phyloP scores from a whole-genome alignment of 2,329 filamentous ascomycete genomes.

The Cercospora citrullina region DNA sequence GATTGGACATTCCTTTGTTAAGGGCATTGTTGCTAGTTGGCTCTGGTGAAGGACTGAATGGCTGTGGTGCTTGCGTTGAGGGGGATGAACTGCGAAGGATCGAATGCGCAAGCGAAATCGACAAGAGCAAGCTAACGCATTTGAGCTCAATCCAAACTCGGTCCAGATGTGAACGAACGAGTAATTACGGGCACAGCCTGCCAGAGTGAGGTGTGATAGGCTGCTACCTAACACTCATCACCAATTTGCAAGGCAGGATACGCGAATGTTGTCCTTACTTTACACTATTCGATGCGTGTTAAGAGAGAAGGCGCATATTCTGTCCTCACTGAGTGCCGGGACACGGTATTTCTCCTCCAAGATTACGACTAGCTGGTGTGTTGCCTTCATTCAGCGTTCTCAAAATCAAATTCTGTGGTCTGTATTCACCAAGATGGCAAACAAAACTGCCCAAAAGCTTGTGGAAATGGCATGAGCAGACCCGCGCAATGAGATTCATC shows the following conservation, averaged over 20 bases:
- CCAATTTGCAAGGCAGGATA: neutral
- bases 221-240: neutral
- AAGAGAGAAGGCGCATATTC: neutral
- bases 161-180: neutral
- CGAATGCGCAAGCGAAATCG: neutral
- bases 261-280: neutral
- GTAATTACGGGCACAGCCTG: neutral
- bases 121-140: neutral
- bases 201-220: neutral
- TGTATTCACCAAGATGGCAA: too few species aligned
- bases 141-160: neutral
- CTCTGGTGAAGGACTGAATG: neutral
- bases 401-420: neutral
- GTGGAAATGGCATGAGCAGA: neutral
- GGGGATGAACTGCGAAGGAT: too few species aligned
- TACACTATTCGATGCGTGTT: neutral
- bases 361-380: neutral
- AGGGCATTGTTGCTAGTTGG: neutral
- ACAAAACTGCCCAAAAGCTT: neutral
- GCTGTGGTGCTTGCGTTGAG: neutral
- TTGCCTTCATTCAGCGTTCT: neutral
- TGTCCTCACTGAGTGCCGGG: neutral
- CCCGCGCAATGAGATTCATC: neutral
- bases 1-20: conserved; percentile 13
- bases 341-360: neutral